These are phyloP conservation scores for Yarrowia sp. DNA, from an alignment of 805 yeast genomes.

Conservation along the genomic window DNA sequence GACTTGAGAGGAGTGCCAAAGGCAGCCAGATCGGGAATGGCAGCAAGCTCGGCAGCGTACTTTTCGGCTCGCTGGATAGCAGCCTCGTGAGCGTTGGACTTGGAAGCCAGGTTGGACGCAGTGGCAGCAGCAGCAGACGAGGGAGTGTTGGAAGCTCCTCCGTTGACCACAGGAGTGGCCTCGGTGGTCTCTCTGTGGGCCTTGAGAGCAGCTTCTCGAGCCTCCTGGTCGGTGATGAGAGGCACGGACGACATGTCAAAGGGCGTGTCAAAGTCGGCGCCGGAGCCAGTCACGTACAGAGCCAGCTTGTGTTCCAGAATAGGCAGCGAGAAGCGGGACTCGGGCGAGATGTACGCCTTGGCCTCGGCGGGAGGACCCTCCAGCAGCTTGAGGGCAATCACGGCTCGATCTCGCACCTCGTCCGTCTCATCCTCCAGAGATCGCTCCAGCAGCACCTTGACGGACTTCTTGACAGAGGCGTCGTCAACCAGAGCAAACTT, in stretches of 20 bases:
- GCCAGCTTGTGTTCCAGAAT: slow-evolving; percentile 76
- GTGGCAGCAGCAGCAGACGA: slow-evolving; percentile 37
- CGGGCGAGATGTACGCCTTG: slow-evolving; percentile 58
- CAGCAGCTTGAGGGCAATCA: slow-evolving; percentile 72
- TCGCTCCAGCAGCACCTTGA: slow-evolving; percentile 72
- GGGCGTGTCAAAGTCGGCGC: slow-evolving; percentile 47
- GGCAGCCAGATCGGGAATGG: slow-evolving; percentile 66
- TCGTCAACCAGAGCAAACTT: slow-evolving; percentile 82
- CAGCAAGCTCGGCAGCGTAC: slow-evolving; percentile 64
- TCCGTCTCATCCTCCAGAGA: slow-evolving; percentile 88
- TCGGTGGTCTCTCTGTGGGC: slow-evolving; percentile 53
- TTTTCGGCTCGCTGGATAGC: slow-evolving; percentile 35
- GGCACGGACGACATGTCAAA: slow-evolving; percentile 75
- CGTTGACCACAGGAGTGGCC: slow-evolving; percentile 51
- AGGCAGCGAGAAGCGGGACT: slow-evolving; percentile 66
- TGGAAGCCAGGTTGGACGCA: slow-evolving; percentile 29
- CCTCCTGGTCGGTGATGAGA: slow-evolving; percentile 42
- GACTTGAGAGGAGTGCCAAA: slow-evolving; percentile 78
- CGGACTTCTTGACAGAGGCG: slow-evolving; percentile 61
- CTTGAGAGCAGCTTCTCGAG: slow-evolving; percentile 38
- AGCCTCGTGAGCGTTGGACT: slow-evolving; percentile 30
- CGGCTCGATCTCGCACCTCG: slow-evolving; percentile 97
- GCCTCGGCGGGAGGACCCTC: slow-evolving; percentile 42
- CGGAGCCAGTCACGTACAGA: slow-evolving; percentile 59
- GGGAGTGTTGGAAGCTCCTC: slow-evolving; percentile 37